phyloP scores from a whole-genome alignment of 768 basidiomycete species.

The Brasilioporus rufonigricans region DNA sequence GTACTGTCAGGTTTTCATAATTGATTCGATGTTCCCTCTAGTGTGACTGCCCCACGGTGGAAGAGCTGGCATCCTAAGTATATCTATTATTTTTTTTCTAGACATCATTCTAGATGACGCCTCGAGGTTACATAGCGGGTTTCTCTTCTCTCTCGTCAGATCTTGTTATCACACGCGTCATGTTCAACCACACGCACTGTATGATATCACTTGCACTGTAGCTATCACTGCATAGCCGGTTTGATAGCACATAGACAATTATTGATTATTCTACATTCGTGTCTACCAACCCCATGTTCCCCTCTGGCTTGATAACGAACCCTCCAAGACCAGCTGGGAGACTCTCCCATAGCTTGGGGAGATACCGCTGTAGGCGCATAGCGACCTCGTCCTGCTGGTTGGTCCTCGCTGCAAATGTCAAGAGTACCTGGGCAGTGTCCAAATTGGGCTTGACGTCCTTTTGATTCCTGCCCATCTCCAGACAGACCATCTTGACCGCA shows the following conservation, averaged over 20 bases:
- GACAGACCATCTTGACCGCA: slow-evolving; percentile 60
- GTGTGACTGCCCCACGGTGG: slow-evolving; percentile 87
- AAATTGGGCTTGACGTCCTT: slow-evolving; percentile 46
- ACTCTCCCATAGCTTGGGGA: slow-evolving; percentile 36
- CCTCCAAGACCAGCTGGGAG: slow-evolving; percentile 23
- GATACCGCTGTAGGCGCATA: slow-evolving; percentile 42
- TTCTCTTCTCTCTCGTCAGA: slow-evolving; percentile 48
- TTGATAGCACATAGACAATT: slow-evolving; percentile 18
- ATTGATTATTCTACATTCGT: slow-evolving; percentile 6
- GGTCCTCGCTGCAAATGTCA: slow-evolving; percentile 48
- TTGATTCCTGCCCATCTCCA: slow-evolving; percentile 56
- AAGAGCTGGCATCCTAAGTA: slow-evolving; percentile 55
- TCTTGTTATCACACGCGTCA: slow-evolving; percentile 34
- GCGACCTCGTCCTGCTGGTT: slow-evolving; percentile 45
- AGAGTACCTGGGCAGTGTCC: slow-evolving; percentile 50
- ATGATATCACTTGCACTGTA: slow-evolving; percentile 29
- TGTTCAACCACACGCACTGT: slow-evolving; percentile 67
- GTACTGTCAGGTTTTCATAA: background rate
- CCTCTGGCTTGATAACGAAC: slow-evolving; percentile 19
- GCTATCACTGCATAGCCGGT: slow-evolving; percentile 10
- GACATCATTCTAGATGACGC: slow-evolving; percentile 22
- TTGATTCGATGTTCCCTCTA: slow-evolving; percentile 29
- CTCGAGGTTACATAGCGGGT: slow-evolving; percentile 32
- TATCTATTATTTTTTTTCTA: slow-evolving; percentile 15
- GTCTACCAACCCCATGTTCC: slow-evolving; percentile 1